phyloP scores from a whole-genome alignment of 768 basidiomycete species.

The Boletus rubropictus region DNA sequence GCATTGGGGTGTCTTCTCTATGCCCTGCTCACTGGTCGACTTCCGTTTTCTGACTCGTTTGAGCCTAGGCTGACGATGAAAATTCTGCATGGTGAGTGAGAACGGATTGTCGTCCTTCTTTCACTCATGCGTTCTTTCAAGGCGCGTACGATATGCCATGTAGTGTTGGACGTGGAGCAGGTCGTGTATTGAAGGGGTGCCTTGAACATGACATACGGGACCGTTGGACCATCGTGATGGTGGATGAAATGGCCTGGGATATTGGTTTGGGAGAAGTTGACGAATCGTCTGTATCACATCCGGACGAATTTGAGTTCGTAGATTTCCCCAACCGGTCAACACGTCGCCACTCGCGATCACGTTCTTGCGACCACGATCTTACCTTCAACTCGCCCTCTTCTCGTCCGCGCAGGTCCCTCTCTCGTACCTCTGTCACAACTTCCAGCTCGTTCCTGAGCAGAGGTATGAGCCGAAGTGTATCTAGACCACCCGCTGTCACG shows the following conservation, averaged over 20 bases:
- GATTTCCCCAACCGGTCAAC: constrained; percentile 16
- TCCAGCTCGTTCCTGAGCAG: constrained; percentile 37
- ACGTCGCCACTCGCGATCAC: constrained; percentile 25
- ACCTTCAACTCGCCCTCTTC: constrained; percentile 25
- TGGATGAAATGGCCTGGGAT: constrained; percentile 77
- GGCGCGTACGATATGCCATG: constrained; percentile 58
- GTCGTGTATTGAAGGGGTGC: constrained; percentile 73
- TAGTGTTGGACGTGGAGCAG: constrained; percentile 54
- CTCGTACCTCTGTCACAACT: constrained; percentile 41
- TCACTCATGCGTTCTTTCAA: constrained; percentile 26
- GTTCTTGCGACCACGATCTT: constrained; percentile 22
- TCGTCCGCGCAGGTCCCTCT: constrained; percentile 41
- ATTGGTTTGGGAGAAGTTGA: constrained; percentile 60
- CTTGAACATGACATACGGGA: constrained; percentile 54
- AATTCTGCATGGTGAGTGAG: constrained; percentile 70
- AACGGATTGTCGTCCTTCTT: neutral
- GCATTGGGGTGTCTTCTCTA: constrained; percentile 89
- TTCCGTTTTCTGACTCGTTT: constrained; percentile 86
- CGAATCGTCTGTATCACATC: constrained; percentile 28
- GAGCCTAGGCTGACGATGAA: constrained; percentile 91
- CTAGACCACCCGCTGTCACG: constrained; percentile 31
- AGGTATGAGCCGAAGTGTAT: constrained; percentile 38
- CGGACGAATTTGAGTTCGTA: constrained; percentile 27
- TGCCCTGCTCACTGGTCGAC: constrained; percentile 71
- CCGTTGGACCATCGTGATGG: constrained; percentile 77